These are phyloP conservation scores for Macroventuria anomochaeta DNA, from an alignment of 2,329 filamentous ascomycete species.

Conservation along the genomic window DNA sequence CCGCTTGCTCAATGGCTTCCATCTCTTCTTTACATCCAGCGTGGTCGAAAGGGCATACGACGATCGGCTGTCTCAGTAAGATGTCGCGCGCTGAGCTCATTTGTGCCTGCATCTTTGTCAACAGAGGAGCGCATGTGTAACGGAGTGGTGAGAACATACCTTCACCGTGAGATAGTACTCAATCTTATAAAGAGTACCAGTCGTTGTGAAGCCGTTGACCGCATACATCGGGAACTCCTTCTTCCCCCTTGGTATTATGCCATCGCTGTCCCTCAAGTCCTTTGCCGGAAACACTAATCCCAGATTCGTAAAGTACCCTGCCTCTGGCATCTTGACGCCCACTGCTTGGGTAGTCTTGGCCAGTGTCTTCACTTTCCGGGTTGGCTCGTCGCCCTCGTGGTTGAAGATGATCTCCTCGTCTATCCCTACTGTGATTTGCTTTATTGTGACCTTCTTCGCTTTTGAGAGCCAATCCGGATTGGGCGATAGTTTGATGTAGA, in stretches of 20 bases:
- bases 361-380: conserved; percentile 85
- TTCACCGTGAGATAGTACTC: conserved; percentile 96
- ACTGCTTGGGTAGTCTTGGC: conserved; percentile 83
- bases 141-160: conserved; percentile 61
- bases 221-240: conserved; percentile 88
- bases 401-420: conserved; percentile 99
- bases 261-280: conserved; percentile 84
- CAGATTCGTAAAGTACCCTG: conserved; percentile 91
- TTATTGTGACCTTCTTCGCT: conserved; percentile 88
- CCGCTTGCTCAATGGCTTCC: conserved; percentile 96
- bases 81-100: conserved; percentile 90
- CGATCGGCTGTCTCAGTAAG: conserved; percentile 85
- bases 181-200: conserved; percentile 94
- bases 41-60: conserved; percentile 94
- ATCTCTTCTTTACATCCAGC: conserved; percentile 97
- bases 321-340: conserved; percentile 83
- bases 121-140: background rate
- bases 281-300: conserved; percentile 90
- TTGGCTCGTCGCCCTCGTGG: conserved; percentile 93
- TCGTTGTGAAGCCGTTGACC: conserved; percentile 90
- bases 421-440: conserved; percentile 90
- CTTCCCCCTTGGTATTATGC: conserved; percentile 83
- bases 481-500: conserved; percentile 92
- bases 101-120: conserved; percentile 76
- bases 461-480: conserved; percentile 92